Percentiles rank a stretch among this genome's conserved stretches.
Conservation (phyloP, 1,284 basidiomycete species). For the Cutaneotrichosporon dermatis region DNA sequence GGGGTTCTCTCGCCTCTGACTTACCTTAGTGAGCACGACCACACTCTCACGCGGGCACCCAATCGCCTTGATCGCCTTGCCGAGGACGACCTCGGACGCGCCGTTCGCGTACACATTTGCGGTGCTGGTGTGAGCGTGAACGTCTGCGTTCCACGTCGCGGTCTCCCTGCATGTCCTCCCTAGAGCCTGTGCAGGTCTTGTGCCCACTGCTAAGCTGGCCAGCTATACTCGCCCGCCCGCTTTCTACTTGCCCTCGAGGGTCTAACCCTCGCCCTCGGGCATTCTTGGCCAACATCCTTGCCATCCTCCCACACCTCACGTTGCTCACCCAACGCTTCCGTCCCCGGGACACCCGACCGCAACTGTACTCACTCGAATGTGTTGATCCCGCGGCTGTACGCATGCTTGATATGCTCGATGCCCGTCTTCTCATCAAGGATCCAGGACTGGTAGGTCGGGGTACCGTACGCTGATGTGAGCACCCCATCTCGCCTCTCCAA, state of each 20-base stretch:
- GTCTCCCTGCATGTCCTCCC: too few species aligned
- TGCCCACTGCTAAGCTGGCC: too few species aligned
- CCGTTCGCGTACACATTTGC: conserved; percentile 55
- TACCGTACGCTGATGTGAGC: conserved; percentile 29
- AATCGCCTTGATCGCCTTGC: conserved; percentile 70
- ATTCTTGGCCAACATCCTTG: too few species aligned
- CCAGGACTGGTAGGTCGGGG: conserved; percentile 32
- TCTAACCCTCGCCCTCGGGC: too few species aligned
- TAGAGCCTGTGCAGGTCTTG: too few species aligned
- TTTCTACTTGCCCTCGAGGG: too few species aligned
- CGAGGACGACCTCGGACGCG: conserved; percentile 61
- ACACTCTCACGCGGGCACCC: conserved; percentile 68
- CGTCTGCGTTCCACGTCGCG: too few species aligned
- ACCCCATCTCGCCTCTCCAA: neutral
- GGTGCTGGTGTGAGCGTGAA: conserved; percentile 20
- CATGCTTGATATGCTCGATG: conserved; percentile 44
- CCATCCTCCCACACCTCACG: too few species aligned
- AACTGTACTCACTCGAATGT: conserved; percentile 35
- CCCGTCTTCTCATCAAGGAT: conserved; percentile 37
- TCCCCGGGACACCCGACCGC: too few species aligned
- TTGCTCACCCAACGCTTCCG: too few species aligned
- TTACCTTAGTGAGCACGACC: conserved; percentile 72
- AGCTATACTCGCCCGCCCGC: too few species aligned
- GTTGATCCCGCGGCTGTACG: conserved; percentile 42
- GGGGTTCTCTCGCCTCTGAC: neutral